These are phyloP conservation scores for Xylariaceae sp. DNA, from an alignment of 2,329 filamentous ascomycete genomes.

Conservation along the genomic window DNA sequence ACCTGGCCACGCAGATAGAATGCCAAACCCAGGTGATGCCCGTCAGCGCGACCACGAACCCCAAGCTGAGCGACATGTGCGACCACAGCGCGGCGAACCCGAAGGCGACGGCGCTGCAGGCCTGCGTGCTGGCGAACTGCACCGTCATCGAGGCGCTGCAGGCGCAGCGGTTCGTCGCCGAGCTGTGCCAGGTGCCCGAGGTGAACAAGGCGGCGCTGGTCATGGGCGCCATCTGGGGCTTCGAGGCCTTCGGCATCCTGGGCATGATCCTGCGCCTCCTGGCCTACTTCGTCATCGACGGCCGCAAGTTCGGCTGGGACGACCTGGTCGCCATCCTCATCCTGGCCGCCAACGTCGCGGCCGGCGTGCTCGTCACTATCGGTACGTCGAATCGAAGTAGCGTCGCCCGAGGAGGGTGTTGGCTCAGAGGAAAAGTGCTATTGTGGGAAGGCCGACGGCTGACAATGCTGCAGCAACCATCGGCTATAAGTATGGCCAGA, in stretches of 20 bases:
- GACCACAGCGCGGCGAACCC: background rate
- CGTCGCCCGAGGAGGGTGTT: no score
- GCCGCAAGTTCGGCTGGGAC: conserved; percentile 1
- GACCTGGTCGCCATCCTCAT: background rate
- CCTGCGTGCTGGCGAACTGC: background rate
- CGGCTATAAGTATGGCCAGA: conserved; percentile 1
- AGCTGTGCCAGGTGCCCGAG: background rate
- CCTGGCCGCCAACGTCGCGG: background rate
- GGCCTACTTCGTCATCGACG: conserved; percentile 1
- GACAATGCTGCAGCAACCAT: background rate
- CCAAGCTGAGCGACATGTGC: background rate
- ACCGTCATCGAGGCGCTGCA: conserved; percentile 1
- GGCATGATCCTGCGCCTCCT: background rate
- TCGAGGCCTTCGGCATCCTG: background rate
- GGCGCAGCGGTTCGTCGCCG: conserved; percentile 1
- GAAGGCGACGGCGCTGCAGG: background rate
- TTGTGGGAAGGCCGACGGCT: background rate
- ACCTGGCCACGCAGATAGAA: background rate
- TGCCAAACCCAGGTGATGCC: background rate
- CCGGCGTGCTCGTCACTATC: background rate
- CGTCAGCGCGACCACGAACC: background rate
- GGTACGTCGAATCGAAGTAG: no score
- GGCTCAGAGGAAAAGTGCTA: no score
- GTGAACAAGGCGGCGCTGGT: background rate
- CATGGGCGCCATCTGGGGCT: background rate